Evolutionary conservation across 805 yeast species (phyloP).

Genomic region (Candida methanosorbosa): DNA sequence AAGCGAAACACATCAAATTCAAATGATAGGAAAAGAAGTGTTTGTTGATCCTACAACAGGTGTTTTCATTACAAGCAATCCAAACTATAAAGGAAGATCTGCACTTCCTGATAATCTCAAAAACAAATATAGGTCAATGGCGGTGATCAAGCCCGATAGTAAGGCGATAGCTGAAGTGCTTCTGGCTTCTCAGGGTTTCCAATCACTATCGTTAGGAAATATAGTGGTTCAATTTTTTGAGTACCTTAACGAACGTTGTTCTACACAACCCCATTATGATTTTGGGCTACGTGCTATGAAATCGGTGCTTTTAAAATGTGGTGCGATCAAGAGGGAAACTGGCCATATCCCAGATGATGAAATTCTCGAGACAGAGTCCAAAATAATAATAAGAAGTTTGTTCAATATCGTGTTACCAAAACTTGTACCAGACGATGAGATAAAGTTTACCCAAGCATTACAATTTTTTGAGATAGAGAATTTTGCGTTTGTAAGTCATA

Average conservation of each 20-base stretch:
- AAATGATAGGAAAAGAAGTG: constrained; percentile 33
- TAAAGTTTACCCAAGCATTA: constrained; percentile 22
- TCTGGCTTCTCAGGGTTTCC: constrained; percentile 67
- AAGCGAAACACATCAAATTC: constrained; percentile 13
- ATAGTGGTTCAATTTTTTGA: constrained; percentile 48
- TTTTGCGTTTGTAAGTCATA: constrained; percentile 4
- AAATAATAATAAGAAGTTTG: constrained; percentile 42
- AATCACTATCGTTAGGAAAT: constrained; percentile 35
- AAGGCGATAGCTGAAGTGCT: constrained; percentile 61
- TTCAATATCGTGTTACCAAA: constrained; percentile 63
- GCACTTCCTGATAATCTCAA: constrained; percentile 79
- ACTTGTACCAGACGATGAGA: constrained; percentile 44
- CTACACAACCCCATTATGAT: constrained; percentile 71
- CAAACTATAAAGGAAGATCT: constrained; percentile 78
- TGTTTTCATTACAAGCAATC: constrained; percentile 86
- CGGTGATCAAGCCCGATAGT: constrained; percentile 67
- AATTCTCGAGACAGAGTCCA: constrained; percentile 15
- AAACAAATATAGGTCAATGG: constrained; percentile 65
- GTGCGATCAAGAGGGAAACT: constrained; percentile 26
- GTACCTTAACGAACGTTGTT: constrained; percentile 29
- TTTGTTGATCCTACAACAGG: constrained; percentile 46
- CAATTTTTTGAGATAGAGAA: constrained; percentile 13
- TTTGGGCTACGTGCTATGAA: constrained; percentile 85
- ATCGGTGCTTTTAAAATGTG: constrained; percentile 52
- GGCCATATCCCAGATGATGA: not conserved